Base-by-base conservation (phyloP, 2,329 filamentous ascomycete species). In the Neonectria faginata region DNA sequence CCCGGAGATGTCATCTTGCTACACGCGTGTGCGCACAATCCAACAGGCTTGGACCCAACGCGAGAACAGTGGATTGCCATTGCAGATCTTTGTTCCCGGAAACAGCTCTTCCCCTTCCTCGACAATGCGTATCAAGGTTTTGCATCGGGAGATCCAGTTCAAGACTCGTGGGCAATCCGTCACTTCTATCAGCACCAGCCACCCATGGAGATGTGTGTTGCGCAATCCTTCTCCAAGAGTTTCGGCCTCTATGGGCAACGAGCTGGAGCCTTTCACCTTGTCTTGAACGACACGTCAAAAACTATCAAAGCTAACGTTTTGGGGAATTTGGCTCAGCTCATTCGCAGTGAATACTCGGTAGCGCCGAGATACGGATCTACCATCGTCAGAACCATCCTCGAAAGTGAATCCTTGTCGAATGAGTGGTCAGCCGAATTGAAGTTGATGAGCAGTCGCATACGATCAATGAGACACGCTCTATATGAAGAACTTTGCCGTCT, bases 101-200 rank as follows among this genome's bases (percentile, higher is more conserved):
- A 91, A 81, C 88, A 88, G 66, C 94, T 97, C 79, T 97, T 98
- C 82, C 94, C 95, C 73, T 98, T 98, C 88, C 98, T 99, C 82
- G 96, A 99, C 84, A 92, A 89, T 69, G 96, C 96, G 56, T 99
- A 99, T 84, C 96, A 98, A 81, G 95, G 96, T 60, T 99, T 98
- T 77, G 96, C 96, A 3, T 97, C 95, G 0, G 96, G 96, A 60
- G 90, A 96, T 77, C 88, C 97, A 16, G 85, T 86, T 69, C 88
- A 89, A 66, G 96, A 99, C 78, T 92, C 92, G 66, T 94, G 91
- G 84, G 93, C 95, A 11, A 90, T 98, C 72, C 92, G 93, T 69
- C 92, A 97, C 85, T 99, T 98, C 76, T 85, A 97, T 74, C 90
- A 94, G 76, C 51, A 62, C 9, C 67, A 71, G 51, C 94, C 94